phyloP scores from a whole-genome alignment of 176 grass and related monocot species.

The Rhynchospora pubera region DNA sequence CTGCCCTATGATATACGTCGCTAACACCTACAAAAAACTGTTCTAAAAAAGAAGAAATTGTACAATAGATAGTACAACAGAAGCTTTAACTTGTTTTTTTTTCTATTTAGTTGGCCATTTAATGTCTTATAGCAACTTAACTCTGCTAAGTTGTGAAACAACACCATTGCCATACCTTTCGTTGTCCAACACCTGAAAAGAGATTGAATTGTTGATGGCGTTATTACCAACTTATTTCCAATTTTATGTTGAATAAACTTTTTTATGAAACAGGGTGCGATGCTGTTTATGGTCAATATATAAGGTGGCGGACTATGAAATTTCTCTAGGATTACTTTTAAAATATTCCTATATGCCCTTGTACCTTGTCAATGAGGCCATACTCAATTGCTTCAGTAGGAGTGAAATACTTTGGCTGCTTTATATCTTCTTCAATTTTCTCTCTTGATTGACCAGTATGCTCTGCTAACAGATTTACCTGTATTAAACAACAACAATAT shows the following conservation, averaged over 20 bases:
- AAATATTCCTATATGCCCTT: background rate
- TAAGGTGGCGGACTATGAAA: background rate
- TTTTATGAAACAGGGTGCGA: background rate
- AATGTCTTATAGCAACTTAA: slow-evolving; percentile 45
- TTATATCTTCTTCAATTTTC: slow-evolving; percentile 70
- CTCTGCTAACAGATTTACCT: slow-evolving; percentile 60
- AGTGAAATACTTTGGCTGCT: slow-evolving; percentile 86
- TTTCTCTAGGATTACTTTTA: background rate
- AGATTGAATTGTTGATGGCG: background rate
- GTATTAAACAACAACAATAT: slow-evolving; percentile 11
- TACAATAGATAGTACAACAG: background rate
- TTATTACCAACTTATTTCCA: background rate
- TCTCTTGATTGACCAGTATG: slow-evolving; percentile 65
- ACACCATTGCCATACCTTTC: slow-evolving; percentile 51
- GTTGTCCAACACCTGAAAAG: slow-evolving; percentile 66
- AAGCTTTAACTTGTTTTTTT: background rate
- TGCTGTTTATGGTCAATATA: slow-evolving; percentile 1
- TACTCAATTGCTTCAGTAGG: slow-evolving; percentile 84
- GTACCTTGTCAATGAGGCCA: slow-evolving; percentile 90
- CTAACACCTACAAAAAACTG: slow-evolving; percentile 11
- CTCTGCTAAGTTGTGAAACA: slow-evolving; percentile 57
- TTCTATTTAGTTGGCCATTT: background rate
- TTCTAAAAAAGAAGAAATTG: background rate
- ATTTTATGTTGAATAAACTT: background rate
- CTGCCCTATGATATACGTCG: background rate